Conservation (phyloP, 1,284 basidiomycete species). For the Coniferiporia weirii region DNA sequence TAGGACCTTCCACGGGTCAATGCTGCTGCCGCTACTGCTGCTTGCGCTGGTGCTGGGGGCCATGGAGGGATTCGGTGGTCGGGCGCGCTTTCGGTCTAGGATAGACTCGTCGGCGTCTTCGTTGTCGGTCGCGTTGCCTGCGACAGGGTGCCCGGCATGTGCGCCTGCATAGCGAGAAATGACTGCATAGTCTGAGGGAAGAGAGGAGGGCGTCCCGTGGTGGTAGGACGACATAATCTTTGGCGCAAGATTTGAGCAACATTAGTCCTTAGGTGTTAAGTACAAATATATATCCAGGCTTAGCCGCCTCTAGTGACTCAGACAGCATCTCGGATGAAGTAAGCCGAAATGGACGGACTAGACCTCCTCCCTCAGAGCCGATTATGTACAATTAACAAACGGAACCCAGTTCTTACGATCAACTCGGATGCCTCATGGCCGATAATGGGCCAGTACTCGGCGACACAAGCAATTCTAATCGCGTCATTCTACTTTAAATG, state of each 20-base stretch:
- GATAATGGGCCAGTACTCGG: too few species aligned
- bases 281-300: too few species aligned
- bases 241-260: not conserved
- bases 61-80: slow-evolving; percentile 31
- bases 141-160: not conserved
- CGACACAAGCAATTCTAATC: too few species aligned
- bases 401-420: too few species aligned
- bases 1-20: slow-evolving; percentile 20
- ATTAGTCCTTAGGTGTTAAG: not conserved
- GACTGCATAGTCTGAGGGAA: slow-evolving; percentile 60
- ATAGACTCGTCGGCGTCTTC: slow-evolving; percentile 19
- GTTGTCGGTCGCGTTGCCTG: slow-evolving; percentile 15
- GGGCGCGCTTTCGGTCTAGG: slow-evolving; percentile 29
- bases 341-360: too few species aligned
- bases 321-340: too few species aligned
- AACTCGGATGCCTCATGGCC: too few species aligned
- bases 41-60: slow-evolving; percentile 25
- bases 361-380: too few species aligned
- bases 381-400: too few species aligned
- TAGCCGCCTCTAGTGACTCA: too few species aligned
- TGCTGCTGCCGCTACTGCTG: slow-evolving; percentile 20
- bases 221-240: slow-evolving; percentile 43
- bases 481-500: too few species aligned
- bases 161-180: slow-evolving; percentile 44
- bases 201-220: slow-evolving; percentile 43